Conservation (phyloP, 768 basidiomycete genomes). For the Kockovaella imperatae region DNA sequence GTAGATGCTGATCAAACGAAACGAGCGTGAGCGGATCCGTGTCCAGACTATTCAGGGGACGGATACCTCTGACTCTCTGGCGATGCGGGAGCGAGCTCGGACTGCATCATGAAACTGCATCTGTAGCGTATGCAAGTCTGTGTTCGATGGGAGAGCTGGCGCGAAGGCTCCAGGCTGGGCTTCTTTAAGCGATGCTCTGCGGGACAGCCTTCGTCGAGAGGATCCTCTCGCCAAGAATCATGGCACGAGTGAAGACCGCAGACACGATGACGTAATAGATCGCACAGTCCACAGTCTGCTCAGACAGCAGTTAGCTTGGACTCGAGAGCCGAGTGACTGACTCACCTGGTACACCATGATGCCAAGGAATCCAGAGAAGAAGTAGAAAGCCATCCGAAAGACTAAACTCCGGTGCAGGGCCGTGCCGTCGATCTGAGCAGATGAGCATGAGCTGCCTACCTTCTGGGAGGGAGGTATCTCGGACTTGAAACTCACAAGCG, state of each 20-base stretch:
- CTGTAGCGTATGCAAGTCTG: too few relatives aligned
- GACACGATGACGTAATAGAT: conserved; percentile 70
- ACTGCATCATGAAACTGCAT: too few relatives aligned
- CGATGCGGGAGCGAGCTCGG: too few relatives aligned
- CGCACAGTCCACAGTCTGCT: conserved; percentile 74
- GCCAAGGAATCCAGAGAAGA: conserved; percentile 58
- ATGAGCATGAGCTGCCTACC: conserved; percentile 1
- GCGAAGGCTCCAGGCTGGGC: too few relatives aligned
- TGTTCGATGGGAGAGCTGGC: too few relatives aligned
- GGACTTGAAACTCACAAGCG: conserved; percentile 32
- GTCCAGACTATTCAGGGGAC: too few relatives aligned
- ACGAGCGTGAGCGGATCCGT: too few relatives aligned
- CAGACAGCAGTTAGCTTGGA: neutral
- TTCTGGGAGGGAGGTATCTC: conserved; percentile 8
- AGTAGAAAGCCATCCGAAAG: conserved; percentile 56
- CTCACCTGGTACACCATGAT: conserved; percentile 69
- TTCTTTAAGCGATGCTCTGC: too few relatives aligned
- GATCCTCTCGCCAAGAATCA: conserved; percentile 62
- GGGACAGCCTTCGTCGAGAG: neutral
- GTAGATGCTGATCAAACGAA: too few relatives aligned
- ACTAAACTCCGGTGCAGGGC: conserved; percentile 61
- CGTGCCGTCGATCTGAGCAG: conserved; percentile 37
- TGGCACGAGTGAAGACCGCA: conserved; percentile 60
- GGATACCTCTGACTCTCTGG: too few relatives aligned
- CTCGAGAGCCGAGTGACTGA: conserved; percentile 17